Evolutionary conservation across 805 yeast species (phyloP).

Genomic region (Pachysolen tannophilus): DNA sequence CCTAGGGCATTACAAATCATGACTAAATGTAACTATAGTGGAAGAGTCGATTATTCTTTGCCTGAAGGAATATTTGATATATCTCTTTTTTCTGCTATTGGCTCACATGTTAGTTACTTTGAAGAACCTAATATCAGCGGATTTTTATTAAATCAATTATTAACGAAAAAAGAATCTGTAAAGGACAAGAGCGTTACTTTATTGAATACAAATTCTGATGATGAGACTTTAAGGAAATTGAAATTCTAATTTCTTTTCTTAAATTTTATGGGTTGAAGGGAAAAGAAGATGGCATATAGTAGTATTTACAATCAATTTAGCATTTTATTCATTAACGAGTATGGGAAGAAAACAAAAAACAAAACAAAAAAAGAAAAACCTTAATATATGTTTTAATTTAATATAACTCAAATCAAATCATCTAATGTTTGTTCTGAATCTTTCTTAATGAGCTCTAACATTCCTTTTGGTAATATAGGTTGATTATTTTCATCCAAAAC

Average conservation of each 20-base stretch:
- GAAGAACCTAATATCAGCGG: conserved; percentile 82
- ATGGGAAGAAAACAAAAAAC: too few species aligned
- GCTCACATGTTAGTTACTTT: conserved; percentile 84
- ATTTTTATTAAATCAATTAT: conserved; percentile 59
- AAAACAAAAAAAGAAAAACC: too few species aligned
- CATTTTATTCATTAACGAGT: too few species aligned
- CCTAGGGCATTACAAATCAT: conserved; percentile 27
- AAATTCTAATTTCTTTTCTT: too few species aligned
- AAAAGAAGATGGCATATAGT: too few species aligned
- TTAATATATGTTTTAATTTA: too few species aligned
- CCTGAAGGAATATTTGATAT: conserved; percentile 76
- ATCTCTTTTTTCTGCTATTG: conserved; percentile 70
- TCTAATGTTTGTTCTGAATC: conserved; percentile 82
- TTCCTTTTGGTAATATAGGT: conserved; percentile 89
- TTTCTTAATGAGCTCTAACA: conserved; percentile 75
- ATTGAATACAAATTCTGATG: conserved; percentile 4
- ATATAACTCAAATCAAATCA: conserved; percentile 38
- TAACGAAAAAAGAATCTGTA: conserved; percentile 8
- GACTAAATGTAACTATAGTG: conserved; percentile 51
- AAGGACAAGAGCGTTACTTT: conserved; percentile 4
- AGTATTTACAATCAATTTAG: too few species aligned
- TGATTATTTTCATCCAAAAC: conserved; percentile 52
- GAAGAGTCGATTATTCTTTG: conserved; percentile 75
- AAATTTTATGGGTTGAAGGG: too few species aligned
- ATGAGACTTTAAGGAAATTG: too few species aligned